phyloP scores from a whole-genome alignment of 495 filamentous ascomycete genomes.

The Annulohypoxylon nitens region DNA sequence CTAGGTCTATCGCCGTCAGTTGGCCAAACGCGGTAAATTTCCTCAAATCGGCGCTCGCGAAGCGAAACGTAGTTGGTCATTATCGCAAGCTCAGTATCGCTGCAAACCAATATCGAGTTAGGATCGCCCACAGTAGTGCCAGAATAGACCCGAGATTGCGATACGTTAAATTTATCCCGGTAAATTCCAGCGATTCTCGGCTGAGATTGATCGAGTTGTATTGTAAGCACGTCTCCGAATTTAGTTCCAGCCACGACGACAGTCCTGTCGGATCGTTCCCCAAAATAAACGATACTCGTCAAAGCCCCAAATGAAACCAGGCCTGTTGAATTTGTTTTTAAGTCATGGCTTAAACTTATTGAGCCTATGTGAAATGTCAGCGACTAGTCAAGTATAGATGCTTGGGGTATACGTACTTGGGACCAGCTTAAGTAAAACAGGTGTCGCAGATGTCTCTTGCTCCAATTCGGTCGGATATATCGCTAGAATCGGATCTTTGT shows the following conservation, averaged over 20 bases:
- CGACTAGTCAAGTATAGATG: not conserved
- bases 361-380: conserved; percentile 12
- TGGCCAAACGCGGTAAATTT: conserved; percentile 55
- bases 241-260: conserved; percentile 57
- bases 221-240: conserved; percentile 59
- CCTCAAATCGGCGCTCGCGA: conserved; percentile 27
- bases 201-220: conserved; percentile 30
- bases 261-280: conserved; percentile 17
- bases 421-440: conserved; percentile 27
- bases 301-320: conserved; percentile 47
- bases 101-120: conserved; percentile 42
- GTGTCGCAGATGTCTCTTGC: conserved; percentile 1
- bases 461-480: conserved; percentile 36
- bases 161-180: conserved; percentile 35
- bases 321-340: not conserved
- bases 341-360: not conserved
- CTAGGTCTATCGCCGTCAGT: conserved; percentile 54
- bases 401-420: conserved; percentile 20
- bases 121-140: conserved; percentile 34
- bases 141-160: conserved; percentile 40
- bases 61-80: conserved; percentile 31
- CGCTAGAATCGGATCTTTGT: conserved; percentile 45
- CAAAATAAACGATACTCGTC: conserved; percentile 52
- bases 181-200: conserved; percentile 13
- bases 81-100: conserved; percentile 45